Evolutionary conservation across 164 flowering plant species (phyloP).

Genomic region (Amborella trichopoda): DNA sequence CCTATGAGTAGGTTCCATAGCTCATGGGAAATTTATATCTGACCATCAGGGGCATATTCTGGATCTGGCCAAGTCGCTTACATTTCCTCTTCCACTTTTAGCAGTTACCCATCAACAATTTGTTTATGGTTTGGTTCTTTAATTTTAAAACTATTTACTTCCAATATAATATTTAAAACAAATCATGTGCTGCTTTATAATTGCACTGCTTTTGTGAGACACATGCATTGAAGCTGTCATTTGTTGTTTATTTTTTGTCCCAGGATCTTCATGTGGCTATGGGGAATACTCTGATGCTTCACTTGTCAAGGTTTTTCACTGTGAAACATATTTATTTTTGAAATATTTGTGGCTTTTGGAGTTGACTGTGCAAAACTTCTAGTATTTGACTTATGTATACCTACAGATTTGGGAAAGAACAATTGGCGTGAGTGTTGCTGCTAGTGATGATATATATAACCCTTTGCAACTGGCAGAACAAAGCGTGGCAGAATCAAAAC

Average conservation of each 20-base stretch:
- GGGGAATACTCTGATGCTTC: constrained; percentile 26
- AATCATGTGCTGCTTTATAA: too few species aligned
- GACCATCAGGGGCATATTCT: constrained; percentile 40
- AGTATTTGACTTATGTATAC: background rate
- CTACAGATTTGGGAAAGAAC: constrained; percentile 67
- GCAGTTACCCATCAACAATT: constrained; percentile 86
- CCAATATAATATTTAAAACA: background rate
- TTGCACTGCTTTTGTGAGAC: too few species aligned
- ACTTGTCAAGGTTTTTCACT: constrained; percentile 40
- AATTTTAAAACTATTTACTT: too few species aligned
- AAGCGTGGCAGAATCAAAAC: constrained; percentile 27
- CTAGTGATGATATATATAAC: constrained; percentile 39
- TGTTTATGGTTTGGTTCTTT: constrained; percentile 73
- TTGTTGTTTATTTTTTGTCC: constrained; percentile 7
- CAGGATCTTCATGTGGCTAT: constrained; percentile 42
- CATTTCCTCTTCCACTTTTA: constrained; percentile 84
- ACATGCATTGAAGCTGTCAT: background rate
- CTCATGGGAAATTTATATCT: too few species aligned
- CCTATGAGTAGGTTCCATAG: too few species aligned
- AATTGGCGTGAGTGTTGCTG: constrained; percentile 61
- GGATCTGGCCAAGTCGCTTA: constrained; percentile 57
- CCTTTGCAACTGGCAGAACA: constrained; percentile 56
- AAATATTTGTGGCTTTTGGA: background rate
- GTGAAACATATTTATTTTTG: background rate
- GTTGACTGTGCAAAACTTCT: background rate